Conservation (phyloP, 1,284 basidiomycete genomes). For the Kwoniella shivajii region DNA sequence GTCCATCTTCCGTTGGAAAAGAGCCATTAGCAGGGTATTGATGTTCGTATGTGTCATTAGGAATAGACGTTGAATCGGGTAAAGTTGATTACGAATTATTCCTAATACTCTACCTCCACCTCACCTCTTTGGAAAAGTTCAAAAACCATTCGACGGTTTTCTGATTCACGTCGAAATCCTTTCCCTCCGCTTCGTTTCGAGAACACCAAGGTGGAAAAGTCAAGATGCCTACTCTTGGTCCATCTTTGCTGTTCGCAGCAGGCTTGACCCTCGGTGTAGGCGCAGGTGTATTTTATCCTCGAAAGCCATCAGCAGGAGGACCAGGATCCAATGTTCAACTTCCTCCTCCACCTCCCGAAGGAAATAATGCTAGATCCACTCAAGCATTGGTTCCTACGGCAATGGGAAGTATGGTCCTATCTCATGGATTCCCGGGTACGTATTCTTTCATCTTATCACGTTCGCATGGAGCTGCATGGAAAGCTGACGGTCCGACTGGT, state of each 20-base stretch:
- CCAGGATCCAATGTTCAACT: constrained; percentile 13
- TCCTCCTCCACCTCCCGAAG: constrained; percentile 35
- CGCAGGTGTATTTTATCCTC: constrained; percentile 39
- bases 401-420: constrained; percentile 37
- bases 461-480: background rate
- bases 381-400: constrained; percentile 26
- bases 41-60: too few species aligned
- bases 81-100: too few species aligned
- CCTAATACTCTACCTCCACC: too few species aligned
- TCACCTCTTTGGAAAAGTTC: too few species aligned
- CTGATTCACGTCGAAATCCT: too few species aligned
- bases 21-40: too few species aligned
- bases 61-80: too few species aligned
- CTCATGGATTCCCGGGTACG: constrained; percentile 48
- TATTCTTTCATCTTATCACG: background rate
- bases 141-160: too few species aligned
- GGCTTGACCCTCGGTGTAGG: constrained; percentile 52
- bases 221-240: constrained; percentile 48
- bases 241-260: constrained; percentile 52
- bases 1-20: constrained; percentile 8
- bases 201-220: background rate
- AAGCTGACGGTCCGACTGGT: constrained; percentile 11
- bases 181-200: too few species aligned
- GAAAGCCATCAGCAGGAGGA: constrained; percentile 16
- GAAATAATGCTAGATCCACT: constrained; percentile 18